Evolutionary conservation across 495 filamentous ascomycete species (phyloP), one percentile per base, ranked within the genome.

Genomic region (Hamigera avellanea): DNA sequence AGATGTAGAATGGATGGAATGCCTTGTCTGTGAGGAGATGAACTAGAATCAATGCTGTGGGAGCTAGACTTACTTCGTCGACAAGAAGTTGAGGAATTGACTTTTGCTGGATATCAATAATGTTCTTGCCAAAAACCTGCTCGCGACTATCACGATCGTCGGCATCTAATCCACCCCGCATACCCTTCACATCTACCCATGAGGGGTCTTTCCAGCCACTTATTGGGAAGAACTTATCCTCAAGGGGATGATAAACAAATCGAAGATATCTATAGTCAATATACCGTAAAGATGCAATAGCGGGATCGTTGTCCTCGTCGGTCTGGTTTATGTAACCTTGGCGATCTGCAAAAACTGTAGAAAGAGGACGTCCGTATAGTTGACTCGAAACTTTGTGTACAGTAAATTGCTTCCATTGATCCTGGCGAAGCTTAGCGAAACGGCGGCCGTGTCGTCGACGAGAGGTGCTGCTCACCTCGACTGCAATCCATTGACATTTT

Each of bases 1-100:
- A 99, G 25, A 95, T 79, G 50, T 96, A 99, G 61, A 99, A 96
- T 2, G 93, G 93, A 51, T 96, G 91, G 53, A 99, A 86, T 3
- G 81, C 86, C 81, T 91, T 17, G 6, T 14, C 36, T 23, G 40
- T 58, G 6, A 62, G 52, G 32, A 40, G 32, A 28, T 17, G 1
- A 17, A 44, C 10, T 12, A 7, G 27, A 34, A n/a, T 19, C 14
- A 33, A 14, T 25, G 18, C 18, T 28, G 32, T 33, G 14, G n/a
- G 14, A 26, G n/a, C 26, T 16, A 34, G 13, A 62, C 70, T 41
- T 54, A 89, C 85, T 63, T 96, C 93, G 52, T 96, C 88, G 14
- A 93, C 63, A 15, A 99, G 75, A 33, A 99, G 70, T 45, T 89
- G 86, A 23, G 70, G 66, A 31, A 81, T 61, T 6, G 79, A 79